Evolutionary conservation across 2,329 filamentous ascomycete species (phyloP), one percentile per base, ranked within the genome.

Genomic region (Cadophora sp.): DNA sequence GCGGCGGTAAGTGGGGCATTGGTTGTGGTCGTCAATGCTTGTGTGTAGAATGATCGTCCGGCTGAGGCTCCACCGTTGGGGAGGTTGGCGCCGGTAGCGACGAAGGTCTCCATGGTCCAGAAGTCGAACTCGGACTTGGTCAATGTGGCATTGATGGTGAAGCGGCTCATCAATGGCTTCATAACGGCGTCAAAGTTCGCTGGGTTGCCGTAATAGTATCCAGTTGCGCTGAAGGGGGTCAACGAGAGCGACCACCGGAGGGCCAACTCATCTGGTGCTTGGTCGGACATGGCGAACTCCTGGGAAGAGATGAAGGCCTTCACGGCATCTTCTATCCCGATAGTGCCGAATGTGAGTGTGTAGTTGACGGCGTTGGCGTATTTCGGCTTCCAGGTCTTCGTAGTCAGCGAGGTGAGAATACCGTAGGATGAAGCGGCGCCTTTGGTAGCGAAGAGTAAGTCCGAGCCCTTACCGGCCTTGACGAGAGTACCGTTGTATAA

Each of bases 121-220:
- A 66, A 70, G 13, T 60, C 64, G 8, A 61, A 39, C 24, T 60
- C 62, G 16, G 41, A 58, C 20, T 67, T 66, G 2, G 55, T 61
- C 11, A 70, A 22, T 1, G 27, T 62, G 14, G 68, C 51, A 11
- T 48, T 60, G 30, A 50, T 39, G 24, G 68, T 63, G 4, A 70
- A 27, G 9, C 55, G 51, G 16, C 60, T 62, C 59, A 68, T 58
- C 16, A 70, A 43, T 61, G 68, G 68, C 30, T 62, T 43, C n/a
- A 70, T 43, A 1, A 45, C 56, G 0, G 60, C 18, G 13, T 66
- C 64, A 20, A 70, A 68, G 18, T 62, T 43, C 11, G 18, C 33
- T 39, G 66, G 68, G 39, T 68, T 53, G 7, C 66, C 68, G 36
- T 68, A 70, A 22, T 60, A 68, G 48, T 67, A 70, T 58, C 68